A percentile compares a stretch with the other conserved stretches of the same genome.
Conservation (phyloP, 192 early-diverging fungal species). For the Entomortierella parvispora region DNA sequence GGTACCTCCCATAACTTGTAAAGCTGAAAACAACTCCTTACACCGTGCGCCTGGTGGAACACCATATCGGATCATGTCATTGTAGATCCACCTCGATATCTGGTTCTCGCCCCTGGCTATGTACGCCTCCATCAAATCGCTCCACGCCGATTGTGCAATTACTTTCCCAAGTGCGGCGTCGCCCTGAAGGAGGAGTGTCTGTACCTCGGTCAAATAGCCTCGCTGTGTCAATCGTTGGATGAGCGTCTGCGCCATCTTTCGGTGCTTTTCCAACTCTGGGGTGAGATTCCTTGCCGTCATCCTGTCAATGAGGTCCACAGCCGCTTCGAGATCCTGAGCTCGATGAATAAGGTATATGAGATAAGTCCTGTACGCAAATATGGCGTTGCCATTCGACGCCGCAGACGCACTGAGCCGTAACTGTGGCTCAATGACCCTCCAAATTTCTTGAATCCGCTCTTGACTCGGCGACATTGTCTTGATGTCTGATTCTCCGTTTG, state of each 20-base stretch:
- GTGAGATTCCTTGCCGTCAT: slow-evolving; percentile 31
- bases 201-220: slow-evolving; percentile 42
- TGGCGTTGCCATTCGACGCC: slow-evolving; percentile 17
- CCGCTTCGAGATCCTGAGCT: slow-evolving; percentile 28
- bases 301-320: slow-evolving; percentile 38
- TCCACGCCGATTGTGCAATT: slow-evolving; percentile 20
- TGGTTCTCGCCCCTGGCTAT: slow-evolving; percentile 27
- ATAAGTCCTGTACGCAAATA: slow-evolving; percentile 39
- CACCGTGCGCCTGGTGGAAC: slow-evolving; percentile 19
- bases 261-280: slow-evolving; percentile 43
- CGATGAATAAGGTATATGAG: slow-evolving; percentile 20
- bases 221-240: slow-evolving; percentile 10
- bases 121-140: slow-evolving; percentile 36
- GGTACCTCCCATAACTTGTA: slow-evolving; percentile 32
- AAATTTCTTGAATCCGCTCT: slow-evolving; percentile 25
- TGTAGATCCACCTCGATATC: slow-evolving; percentile 43
- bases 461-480: slow-evolving; percentile 3
- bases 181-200: slow-evolving; percentile 27
- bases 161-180: slow-evolving; percentile 27
- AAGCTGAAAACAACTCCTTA: slow-evolving; percentile 35
- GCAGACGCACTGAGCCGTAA: slow-evolving; percentile 5
- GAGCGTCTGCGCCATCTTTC: slow-evolving; percentile 4
- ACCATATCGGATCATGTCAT: slow-evolving; percentile 43
- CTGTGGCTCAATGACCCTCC: slow-evolving; percentile 38
- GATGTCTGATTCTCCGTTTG: background rate